Evolutionary conservation across 129 eudicot species (phyloP).

Genomic region (Tagetes patula): DNA sequence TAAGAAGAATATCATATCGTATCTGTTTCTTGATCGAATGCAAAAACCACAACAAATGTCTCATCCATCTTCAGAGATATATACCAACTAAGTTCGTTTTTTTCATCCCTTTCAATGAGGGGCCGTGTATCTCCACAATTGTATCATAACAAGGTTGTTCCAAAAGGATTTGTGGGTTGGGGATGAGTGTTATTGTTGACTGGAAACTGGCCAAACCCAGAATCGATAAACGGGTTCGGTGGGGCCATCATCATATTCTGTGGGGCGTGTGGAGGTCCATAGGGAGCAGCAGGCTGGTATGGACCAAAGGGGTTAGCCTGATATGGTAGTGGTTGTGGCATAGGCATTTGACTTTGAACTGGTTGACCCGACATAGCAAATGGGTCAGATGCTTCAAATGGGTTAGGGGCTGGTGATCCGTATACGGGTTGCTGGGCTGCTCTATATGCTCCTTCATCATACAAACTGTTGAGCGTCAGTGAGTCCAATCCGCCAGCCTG

Average conservation of each 20-base stretch:
- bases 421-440: conserved; percentile 81
- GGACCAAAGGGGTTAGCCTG: conserved; percentile 68
- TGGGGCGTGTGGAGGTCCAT: conserved; percentile 44
- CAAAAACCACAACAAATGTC: conserved; percentile 29
- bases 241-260: conserved; percentile 52
- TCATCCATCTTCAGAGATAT: conserved; percentile 26
- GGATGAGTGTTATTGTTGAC: conserved; percentile 45
- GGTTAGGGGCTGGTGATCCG: conserved; percentile 93
- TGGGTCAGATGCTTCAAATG: conserved; percentile 81
- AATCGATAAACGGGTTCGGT: conserved; percentile 73
- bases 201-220: conserved; percentile 74
- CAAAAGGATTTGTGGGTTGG: conserved; percentile 76
- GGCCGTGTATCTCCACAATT: conserved; percentile 1
- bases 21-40: conserved; percentile 30
- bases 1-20: conserved; percentile 28
- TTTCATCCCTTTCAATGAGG: not conserved
- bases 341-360: conserved; percentile 51
- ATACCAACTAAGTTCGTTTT: conserved; percentile 14
- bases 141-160: conserved; percentile 42
- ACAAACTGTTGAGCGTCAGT: conserved; percentile 78
- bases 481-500: conserved; percentile 99
- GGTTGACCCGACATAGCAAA: conserved; percentile 50
- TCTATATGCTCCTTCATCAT: conserved; percentile 91
- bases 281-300: conserved; percentile 47
- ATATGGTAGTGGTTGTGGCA: conserved; percentile 38